phyloP scores from a whole-genome alignment of 2,329 filamentous ascomycete species.

The Trichophaea hybrida region DNA sequence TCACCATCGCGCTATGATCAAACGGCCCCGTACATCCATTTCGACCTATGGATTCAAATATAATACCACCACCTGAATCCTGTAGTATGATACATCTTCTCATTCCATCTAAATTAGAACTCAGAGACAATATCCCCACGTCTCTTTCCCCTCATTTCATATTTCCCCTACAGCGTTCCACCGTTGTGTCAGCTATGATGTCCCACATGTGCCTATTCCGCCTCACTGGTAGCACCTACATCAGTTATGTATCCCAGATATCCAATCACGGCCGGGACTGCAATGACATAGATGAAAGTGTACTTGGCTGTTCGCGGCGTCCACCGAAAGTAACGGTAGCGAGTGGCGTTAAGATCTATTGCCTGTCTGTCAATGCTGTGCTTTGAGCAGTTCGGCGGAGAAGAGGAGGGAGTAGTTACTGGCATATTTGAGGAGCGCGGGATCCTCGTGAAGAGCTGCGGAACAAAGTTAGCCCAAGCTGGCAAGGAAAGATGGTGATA shows the following conservation, averaged over 20 bases:
- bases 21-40: not conserved
- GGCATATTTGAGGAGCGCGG: constrained; percentile 42
- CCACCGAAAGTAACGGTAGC: constrained; percentile 93
- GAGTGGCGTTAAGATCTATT: constrained; percentile 66
- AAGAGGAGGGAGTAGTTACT: constrained; percentile 32
- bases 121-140: constrained; percentile 73
- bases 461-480: constrained; percentile 2
- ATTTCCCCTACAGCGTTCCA: constrained; percentile 56
- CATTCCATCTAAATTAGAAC: constrained; percentile 39
- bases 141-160: constrained; percentile 70
- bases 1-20: not conserved
- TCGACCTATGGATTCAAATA: too few relatives aligned
- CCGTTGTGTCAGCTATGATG: constrained; percentile 1
- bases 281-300: constrained; percentile 59
- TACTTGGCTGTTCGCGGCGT: constrained; percentile 68
- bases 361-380: constrained; percentile 13
- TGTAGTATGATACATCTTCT: too few relatives aligned
- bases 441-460: constrained; percentile 39
- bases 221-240: constrained; percentile 40
- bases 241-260: constrained; percentile 67
- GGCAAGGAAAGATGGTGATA: not conserved
- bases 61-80: too few relatives aligned
- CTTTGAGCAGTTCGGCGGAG: not conserved
- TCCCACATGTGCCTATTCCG: not conserved
- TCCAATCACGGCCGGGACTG: constrained; percentile 57